Conservation (phyloP, 495 filamentous ascomycete species). For the Penicillium turbatum region DNA sequence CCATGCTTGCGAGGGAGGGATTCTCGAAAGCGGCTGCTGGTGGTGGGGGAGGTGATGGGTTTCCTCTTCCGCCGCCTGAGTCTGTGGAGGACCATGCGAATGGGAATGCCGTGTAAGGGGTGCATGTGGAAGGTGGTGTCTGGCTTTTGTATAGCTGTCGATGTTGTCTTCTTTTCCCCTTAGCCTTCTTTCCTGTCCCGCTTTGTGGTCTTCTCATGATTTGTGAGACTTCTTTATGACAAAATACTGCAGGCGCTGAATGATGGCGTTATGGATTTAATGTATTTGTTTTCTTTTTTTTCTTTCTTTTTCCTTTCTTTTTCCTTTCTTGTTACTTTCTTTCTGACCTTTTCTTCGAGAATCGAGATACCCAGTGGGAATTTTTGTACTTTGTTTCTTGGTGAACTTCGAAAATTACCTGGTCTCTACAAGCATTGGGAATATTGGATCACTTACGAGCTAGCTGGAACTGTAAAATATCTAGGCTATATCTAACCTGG, state of each 20-base stretch:
- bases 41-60: conserved; percentile 41
- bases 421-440: too few relatives aligned
- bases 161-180: background rate
- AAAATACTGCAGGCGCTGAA: conserved; percentile 20
- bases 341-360: conserved; percentile 2
- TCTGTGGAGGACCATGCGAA: conserved; percentile 27
- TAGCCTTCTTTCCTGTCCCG: background rate
- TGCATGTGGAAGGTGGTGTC: background rate
- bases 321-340: background rate
- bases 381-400: conserved; percentile 7
- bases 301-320: background rate
- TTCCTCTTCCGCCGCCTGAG: conserved; percentile 40
- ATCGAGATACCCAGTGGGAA: conserved; percentile 23
- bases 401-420: background rate
- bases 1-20: conserved; percentile 73
- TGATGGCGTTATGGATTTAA: conserved; percentile 25
- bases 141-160: conserved; percentile 1
- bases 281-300: conserved; percentile 12
- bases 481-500: too few relatives aligned
- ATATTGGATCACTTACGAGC: too few relatives aligned
- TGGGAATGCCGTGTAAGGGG: conserved; percentile 3
- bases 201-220: background rate
- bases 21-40: conserved; percentile 53
- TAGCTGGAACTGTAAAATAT: too few relatives aligned
- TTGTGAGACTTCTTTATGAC: conserved; percentile 3